A percentile compares a stretch with the other conserved stretches of the same genome.
phyloP scores from a whole-genome alignment of 345 rosid species.

The Rhodamnia argentea region DNA sequence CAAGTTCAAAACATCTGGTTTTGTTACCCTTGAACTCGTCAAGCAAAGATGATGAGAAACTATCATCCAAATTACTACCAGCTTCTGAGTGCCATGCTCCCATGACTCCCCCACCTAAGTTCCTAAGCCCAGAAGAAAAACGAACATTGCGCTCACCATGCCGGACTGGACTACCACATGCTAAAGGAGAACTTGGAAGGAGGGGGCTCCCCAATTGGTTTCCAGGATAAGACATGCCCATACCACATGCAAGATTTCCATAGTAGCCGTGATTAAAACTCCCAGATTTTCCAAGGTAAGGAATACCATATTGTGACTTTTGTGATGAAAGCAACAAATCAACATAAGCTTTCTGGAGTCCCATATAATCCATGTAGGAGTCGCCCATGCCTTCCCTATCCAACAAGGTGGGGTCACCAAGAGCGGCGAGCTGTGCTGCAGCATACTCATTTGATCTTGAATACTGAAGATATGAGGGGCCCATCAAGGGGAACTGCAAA shows the following conservation, averaged over 20 bases:
- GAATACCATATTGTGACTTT: constrained; percentile 39
- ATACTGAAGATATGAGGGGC: constrained; percentile 36
- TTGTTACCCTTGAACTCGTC: constrained; percentile 67
- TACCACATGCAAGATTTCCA: constrained; percentile 37
- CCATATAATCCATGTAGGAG: constrained; percentile 43
- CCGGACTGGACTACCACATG: constrained; percentile 39
- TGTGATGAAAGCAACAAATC: constrained; percentile 32
- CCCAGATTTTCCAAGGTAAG: constrained; percentile 34
- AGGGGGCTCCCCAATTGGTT: constrained; percentile 25
- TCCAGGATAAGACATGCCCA: constrained; percentile 51
- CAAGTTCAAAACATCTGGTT: constrained; percentile 62
- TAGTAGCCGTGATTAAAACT: constrained; percentile 28
- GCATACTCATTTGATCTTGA: constrained; percentile 37
- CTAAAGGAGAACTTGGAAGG: constrained; percentile 39
- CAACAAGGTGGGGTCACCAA: constrained; percentile 23
- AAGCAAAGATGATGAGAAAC: constrained; percentile 43
- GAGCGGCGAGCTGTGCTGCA: constrained; percentile 40
- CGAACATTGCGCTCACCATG: constrained; percentile 38
- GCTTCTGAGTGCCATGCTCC: constrained; percentile 49
- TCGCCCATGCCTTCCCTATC: constrained; percentile 29
- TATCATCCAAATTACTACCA: constrained; percentile 35
- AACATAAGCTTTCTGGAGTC: constrained; percentile 45
- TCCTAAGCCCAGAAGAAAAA: constrained; percentile 41
- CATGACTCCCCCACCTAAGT: constrained; percentile 34
- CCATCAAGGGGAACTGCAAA: constrained; percentile 31